Evolutionary conservation across 2,329 filamentous ascomycete species (phyloP), one percentile per base, ranked within the genome.

Genomic region (Exophiala dermatitidis): DNA sequence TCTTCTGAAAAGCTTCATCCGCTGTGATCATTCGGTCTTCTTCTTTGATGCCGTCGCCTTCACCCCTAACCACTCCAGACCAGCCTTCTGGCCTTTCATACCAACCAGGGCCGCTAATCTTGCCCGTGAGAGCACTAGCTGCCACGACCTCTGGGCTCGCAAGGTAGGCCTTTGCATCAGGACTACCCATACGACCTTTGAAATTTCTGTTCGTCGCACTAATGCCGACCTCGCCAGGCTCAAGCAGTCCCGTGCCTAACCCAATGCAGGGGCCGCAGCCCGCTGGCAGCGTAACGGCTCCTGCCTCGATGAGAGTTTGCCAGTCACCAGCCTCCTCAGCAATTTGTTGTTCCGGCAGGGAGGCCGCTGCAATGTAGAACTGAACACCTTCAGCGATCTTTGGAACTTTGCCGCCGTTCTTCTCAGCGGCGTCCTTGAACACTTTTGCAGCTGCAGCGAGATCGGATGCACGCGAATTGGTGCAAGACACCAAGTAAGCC

Each of bases 111-210:
- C 90, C 86, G 6, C 65, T 66, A 45, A 77, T 67, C 45, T 67
- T 69, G 46, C 74, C 74, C 53, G 60, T 74, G 44, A 96, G 72
- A 2, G 91, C 91, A 63, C 88, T 94, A 5, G 93, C 90, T 3
- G 91, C 91, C 0, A 97, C 91, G 2, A 95, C 84, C 65, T 96
- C 90, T 0, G 93, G 90, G 60, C 86, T 91, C 4, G 85, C 86
- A 0, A 96, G 82, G 67, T 95, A 96, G 0, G 89, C 88, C 64
- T 89, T 83, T 0, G 89, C 87, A 3, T 87, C 81, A 2, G 79
- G 82, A 9, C 80, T 84, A 2, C 90, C 90, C 87, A 96, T 94
- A 2, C 90, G 82, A 0, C 90, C 90, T 70, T 90, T 90, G 76
- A 90, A 96, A 69, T 95, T 95, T 7, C 90, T 78, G 74, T 96